These are phyloP conservation scores for Hemileccinum rubropunctum DNA, from an alignment of 768 basidiomycete genomes.

Conservation along the genomic window DNA sequence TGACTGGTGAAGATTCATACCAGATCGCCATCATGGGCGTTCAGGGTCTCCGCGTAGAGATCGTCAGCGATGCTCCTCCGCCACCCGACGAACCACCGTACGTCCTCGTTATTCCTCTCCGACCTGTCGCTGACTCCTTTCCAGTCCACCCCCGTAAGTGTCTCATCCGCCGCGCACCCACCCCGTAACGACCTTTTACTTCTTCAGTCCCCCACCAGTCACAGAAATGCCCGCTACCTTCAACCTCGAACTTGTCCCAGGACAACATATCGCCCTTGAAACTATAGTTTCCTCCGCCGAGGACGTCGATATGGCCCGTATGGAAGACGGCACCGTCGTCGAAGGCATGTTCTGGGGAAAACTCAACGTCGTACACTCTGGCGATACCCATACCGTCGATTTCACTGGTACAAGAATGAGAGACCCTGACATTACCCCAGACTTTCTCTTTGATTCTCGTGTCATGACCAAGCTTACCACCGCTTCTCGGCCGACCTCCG, in stretches of 20 bases:
- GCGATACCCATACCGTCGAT: slow-evolving; percentile 76
- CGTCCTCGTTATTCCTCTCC: slow-evolving; percentile 14
- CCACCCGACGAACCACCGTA: slow-evolving; percentile 84
- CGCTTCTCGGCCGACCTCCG: slow-evolving; percentile 69
- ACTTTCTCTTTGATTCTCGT: slow-evolving; percentile 72
- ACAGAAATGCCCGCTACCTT: slow-evolving; percentile 86
- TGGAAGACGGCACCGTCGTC: slow-evolving; percentile 85
- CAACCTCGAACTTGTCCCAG: slow-evolving; percentile 75
- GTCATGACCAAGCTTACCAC: slow-evolving; percentile 75
- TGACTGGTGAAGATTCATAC: slow-evolving; percentile 83
- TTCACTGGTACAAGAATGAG: slow-evolving; percentile 76
- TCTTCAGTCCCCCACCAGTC: slow-evolving; percentile 59
- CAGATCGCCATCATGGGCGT: slow-evolving; percentile 86
- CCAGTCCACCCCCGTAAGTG: slow-evolving; percentile 51
- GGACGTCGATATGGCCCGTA: slow-evolving; percentile 86
- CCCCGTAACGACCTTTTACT: neutral
- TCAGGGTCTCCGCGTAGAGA: slow-evolving; percentile 80
- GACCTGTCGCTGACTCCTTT: slow-evolving; percentile 11
- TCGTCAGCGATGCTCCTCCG: slow-evolving; percentile 81
- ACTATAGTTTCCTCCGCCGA: slow-evolving; percentile 74
- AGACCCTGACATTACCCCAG: slow-evolving; percentile 60
- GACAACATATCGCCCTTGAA: slow-evolving; percentile 78
- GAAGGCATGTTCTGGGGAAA: slow-evolving; percentile 90
- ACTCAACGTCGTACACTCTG: slow-evolving; percentile 75
- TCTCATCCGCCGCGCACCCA: slow-evolving; percentile 13